phyloP scores from a whole-genome alignment of 1,284 basidiomycete genomes.

The Sporisorium scitamineum region DNA sequence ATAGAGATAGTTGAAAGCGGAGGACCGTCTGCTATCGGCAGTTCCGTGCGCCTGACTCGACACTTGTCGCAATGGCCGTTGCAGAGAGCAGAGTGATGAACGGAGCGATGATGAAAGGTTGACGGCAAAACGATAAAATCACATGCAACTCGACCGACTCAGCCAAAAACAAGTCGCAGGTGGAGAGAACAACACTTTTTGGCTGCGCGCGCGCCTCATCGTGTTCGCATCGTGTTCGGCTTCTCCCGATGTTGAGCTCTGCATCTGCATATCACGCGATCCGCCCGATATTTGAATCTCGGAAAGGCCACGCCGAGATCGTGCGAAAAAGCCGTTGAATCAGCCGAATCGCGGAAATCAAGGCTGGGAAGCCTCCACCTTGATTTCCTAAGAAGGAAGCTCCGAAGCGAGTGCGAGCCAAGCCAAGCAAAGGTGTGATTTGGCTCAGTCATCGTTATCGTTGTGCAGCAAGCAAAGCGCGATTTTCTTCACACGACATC shows the following conservation, averaged over 20 bases:
- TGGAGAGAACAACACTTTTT: not conserved
- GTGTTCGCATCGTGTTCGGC: not conserved
- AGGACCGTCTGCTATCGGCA: not conserved
- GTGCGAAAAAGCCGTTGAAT: not conserved
- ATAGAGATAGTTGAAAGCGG: not conserved
- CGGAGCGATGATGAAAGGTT: too few species aligned
- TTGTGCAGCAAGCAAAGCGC: too few species aligned
- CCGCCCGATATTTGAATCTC: not conserved
- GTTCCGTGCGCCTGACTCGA: not conserved
- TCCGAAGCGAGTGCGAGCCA: too few species aligned
- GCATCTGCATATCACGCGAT: not conserved
- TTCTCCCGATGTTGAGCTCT: not conserved
- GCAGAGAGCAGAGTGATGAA: too few species aligned
- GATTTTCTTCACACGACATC: constrained; percentile 34
- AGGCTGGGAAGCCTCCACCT: not conserved
- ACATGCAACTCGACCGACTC: not conserved
- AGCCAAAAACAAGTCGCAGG: not conserved
- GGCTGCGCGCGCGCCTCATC: not conserved
- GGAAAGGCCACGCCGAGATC: too few species aligned
- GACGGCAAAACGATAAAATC: not conserved
- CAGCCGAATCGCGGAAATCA: not conserved
- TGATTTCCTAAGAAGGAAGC: not conserved
- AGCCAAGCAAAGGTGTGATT: too few species aligned
- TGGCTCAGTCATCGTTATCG: not conserved
- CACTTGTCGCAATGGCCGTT: not conserved